Evolutionary conservation across 805 yeast genomes (phyloP).

Genomic region (Komagataella ulmi): DNA sequence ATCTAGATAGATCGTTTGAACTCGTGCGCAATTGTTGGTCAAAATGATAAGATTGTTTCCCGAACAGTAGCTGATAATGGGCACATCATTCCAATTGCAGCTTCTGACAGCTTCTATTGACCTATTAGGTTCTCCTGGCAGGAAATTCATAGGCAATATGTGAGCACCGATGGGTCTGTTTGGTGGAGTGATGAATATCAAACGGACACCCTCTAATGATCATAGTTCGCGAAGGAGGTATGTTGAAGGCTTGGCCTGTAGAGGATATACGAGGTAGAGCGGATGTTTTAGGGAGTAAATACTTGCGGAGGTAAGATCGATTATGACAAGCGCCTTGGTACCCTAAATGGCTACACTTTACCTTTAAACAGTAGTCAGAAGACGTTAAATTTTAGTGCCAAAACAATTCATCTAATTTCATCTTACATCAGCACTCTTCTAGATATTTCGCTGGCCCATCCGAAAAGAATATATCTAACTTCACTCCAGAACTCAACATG

Average conservation of each 20-base stretch:
- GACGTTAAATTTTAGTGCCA: not conserved
- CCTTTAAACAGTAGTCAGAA: too few species aligned
- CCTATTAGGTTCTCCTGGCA: slow-evolving; percentile 78
- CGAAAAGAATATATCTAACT: not conserved
- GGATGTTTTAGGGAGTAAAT: not conserved
- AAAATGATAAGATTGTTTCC: slow-evolving; percentile 75
- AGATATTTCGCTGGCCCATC: not conserved
- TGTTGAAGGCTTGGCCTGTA: not conserved
- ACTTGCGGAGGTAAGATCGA: not conserved
- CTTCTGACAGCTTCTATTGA: slow-evolving; percentile 41
- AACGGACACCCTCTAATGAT: not conserved
- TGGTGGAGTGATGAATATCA: not conserved
- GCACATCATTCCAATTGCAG: slow-evolving; percentile 51
- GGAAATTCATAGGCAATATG: slow-evolving; percentile 36
- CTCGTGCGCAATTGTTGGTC: slow-evolving; percentile 32
- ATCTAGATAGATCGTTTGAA: slow-evolving; percentile 70
- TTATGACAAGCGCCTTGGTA: not conserved
- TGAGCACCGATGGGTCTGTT: slow-evolving; percentile 21
- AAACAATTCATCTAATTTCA: not conserved
- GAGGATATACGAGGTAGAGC: not conserved
- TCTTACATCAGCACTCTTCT: not conserved
- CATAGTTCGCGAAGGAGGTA: not conserved
- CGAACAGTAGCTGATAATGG: slow-evolving; percentile 64
- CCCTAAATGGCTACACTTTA: not conserved
- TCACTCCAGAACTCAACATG: slow-evolving; percentile 17